These are phyloP conservation scores for Tripterygium wilfordii DNA, from an alignment of 177 flowering plant species.

Conservation along the genomic window DNA sequence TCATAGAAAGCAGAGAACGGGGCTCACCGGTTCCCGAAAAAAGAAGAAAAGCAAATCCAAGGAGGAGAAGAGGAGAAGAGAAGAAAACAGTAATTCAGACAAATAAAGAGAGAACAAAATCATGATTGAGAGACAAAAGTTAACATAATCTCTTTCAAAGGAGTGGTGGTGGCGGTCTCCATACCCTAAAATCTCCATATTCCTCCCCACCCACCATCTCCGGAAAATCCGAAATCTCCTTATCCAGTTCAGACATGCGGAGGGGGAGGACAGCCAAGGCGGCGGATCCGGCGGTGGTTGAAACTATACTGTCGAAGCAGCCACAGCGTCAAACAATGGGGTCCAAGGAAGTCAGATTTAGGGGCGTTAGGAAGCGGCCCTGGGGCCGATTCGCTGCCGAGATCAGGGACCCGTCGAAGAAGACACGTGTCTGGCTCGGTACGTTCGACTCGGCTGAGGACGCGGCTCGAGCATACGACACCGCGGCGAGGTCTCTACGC, in stretches of 20 bases:
- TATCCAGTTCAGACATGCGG: slow-evolving; percentile 25
- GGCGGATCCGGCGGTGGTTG: slow-evolving; percentile 3
- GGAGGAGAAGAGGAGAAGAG: background rate
- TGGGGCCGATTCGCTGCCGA: slow-evolving; percentile 93
- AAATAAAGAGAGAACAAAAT: too few relatives aligned
- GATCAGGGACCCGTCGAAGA: slow-evolving; percentile 81
- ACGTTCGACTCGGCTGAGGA: slow-evolving; percentile 85
- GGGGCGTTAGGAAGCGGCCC: slow-evolving; percentile 85
- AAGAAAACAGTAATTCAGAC: too few relatives aligned
- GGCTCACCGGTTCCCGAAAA: too few relatives aligned
- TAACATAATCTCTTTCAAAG: too few relatives aligned
- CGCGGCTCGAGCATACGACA: slow-evolving; percentile 80
- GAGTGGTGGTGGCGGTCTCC: too few relatives aligned
- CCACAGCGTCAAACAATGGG: slow-evolving; percentile 1
- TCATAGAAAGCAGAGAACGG: background rate
- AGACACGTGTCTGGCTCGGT: slow-evolving; percentile 81
- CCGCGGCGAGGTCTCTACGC: slow-evolving; percentile 72
- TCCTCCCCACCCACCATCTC: background rate
- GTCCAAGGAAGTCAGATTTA: slow-evolving; percentile 45
- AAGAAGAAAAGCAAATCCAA: too few relatives aligned
- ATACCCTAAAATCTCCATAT: too few relatives aligned
- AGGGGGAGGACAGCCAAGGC: slow-evolving; percentile 32
- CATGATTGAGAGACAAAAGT: too few relatives aligned
- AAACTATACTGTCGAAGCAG: slow-evolving; percentile 3
- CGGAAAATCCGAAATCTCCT: too few relatives aligned